Percentiles rank a stretch among this genome's conserved stretches.
Evolutionary conservation across 768 basidiomycete species (phyloP).

Genomic region (Arthromyces matolae): DNA sequence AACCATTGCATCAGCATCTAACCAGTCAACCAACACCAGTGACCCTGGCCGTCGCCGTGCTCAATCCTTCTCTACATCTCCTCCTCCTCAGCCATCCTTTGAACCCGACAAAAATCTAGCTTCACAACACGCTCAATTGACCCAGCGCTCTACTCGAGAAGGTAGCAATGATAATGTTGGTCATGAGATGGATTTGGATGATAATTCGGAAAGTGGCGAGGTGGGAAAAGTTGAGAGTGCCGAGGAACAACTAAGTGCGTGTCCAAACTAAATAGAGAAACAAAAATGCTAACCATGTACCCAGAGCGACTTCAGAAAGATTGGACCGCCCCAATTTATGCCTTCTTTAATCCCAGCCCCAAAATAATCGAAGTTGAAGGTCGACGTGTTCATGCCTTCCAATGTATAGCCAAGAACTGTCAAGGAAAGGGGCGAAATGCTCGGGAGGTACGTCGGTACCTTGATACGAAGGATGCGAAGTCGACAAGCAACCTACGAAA

Average conservation of each 20-base stretch:
- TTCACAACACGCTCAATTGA: no score
- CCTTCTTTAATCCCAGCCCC: constrained; percentile 21
- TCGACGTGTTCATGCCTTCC: constrained; percentile 20
- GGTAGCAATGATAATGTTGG: no score
- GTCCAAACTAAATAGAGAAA: neutral
- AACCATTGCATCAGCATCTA: no score
- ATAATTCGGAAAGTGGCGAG: neutral
- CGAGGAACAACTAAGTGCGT: neutral
- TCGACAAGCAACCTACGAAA: constrained; percentile 28
- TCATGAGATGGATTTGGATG: neutral
- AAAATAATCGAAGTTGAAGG: constrained; percentile 17
- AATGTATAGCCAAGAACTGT: constrained; percentile 20
- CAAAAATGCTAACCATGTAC: neutral
- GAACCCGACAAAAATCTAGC: no score
- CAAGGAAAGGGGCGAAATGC: neutral
- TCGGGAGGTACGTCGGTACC: constrained; percentile 13
- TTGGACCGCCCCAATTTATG: constrained; percentile 26
- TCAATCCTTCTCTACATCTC: no score
- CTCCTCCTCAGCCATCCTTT: no score
- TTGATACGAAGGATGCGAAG: constrained; percentile 21
- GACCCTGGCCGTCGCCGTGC: no score
- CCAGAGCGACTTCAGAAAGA: constrained; percentile 19
- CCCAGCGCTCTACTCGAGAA: no score
- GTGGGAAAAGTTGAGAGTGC: neutral
- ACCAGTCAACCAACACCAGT: no score